A percentile compares a stretch with the other conserved stretches of the same genome.
Evolutionary conservation across 768 basidiomycete species (phyloP).

Genomic region (Coprinopsis strossmayeri): DNA sequence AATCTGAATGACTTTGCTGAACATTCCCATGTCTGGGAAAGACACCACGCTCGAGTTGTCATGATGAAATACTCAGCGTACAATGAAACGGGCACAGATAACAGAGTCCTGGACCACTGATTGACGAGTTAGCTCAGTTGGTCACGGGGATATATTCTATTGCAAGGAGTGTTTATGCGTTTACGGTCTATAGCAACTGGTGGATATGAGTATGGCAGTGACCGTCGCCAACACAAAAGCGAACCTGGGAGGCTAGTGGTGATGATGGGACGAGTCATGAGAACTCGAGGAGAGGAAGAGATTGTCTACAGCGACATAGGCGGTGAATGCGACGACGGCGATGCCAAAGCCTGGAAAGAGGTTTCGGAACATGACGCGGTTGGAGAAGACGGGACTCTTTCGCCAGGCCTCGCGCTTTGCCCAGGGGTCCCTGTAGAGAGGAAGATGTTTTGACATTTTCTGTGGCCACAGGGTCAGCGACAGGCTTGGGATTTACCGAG

Average conservation of each 20-base stretch:
- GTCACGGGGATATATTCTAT: no score
- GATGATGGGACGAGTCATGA: conserved; percentile 20
- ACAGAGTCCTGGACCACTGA: no score
- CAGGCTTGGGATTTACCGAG: conserved; percentile 1
- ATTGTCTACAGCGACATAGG: conserved; percentile 85
- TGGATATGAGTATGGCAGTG: background rate
- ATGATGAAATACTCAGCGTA: no score
- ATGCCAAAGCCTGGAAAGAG: conserved; percentile 95
- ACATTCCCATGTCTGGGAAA: no score
- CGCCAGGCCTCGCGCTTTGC: conserved; percentile 91
- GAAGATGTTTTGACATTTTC: conserved; percentile 49
- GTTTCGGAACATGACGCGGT: conserved; percentile 81
- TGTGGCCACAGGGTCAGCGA: conserved; percentile 11
- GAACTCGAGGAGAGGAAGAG: conserved; percentile 31
- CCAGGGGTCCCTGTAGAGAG: conserved; percentile 92
- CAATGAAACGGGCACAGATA: no score
- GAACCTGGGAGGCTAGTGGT: conserved; percentile 12
- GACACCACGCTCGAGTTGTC: no score
- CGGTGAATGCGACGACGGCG: conserved; percentile 86
- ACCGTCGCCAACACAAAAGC: background rate
- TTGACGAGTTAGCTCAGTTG: no score
- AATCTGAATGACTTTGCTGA: no score
- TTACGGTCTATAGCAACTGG: background rate
- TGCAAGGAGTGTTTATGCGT: background rate
- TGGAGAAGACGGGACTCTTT: conserved; percentile 82